Base-by-base conservation (phyloP, 768 basidiomycete species). In the Holtermanniella nyarrowii region DNA sequence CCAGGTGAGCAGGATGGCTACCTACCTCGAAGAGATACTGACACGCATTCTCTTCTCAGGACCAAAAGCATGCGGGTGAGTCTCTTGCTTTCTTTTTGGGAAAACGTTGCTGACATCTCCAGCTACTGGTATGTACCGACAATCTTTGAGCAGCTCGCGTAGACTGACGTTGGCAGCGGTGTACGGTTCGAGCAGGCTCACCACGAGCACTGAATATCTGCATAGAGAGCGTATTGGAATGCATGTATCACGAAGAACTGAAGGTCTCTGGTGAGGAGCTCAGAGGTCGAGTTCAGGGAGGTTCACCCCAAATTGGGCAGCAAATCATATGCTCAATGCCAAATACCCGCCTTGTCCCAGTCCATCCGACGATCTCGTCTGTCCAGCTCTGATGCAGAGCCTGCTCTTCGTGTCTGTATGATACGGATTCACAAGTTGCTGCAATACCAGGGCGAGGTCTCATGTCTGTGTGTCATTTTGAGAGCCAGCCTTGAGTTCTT, bases 171-270 rank as follows among this genome's bases (percentile, higher is more conserved):
- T 45, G 23, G 50, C 61, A 93, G 91, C 62, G 90, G 91, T 42
- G 78, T 93, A 48, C 85, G 83, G 47, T 95, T 88, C 66, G 85
- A 93, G 71, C 87, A 89, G 72, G 82, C 79, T 20, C 84, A 88
- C 66, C 82, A 86, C 50, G 74, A 63, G 58, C 82, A 85, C 71
- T 61, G 63, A 57, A 50, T 20, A 27, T 14, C 11, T 11, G 41
- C 31, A 37, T 37, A 37, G 31, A 16, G 10, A 37, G 7, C 10
- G 31, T 37, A 7, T 7, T 7, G 10, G 31, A 7, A 37, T 37
- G 31, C 31, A 37, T 37, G 31, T 37, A 37, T 37, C 16, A 37
- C 31, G 16, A 37, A 16, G 31, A n/a, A n/a, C n/a, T n/a, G n/a
- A n/a, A n/a, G n/a, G n/a, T n/a, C n/a, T n/a, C n/a, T n/a, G n/a